phyloP scores from a whole-genome alignment of 768 basidiomycete genomes.

The Calocera viscosa region DNA sequence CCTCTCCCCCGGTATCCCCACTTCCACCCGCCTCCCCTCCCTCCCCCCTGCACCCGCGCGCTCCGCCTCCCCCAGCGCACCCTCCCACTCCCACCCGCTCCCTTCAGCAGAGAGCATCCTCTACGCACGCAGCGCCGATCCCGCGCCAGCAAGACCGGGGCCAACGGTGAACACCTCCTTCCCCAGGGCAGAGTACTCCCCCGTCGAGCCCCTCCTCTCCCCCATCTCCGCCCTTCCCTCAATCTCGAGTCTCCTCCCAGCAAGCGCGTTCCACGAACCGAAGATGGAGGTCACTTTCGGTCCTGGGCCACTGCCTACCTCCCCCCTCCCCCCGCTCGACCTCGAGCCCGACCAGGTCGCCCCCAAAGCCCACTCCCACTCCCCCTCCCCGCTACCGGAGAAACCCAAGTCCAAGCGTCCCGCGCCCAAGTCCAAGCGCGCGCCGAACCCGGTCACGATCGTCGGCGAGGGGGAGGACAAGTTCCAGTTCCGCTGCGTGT shows the following conservation, averaged over 20 bases:
- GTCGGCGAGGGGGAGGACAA: neutral
- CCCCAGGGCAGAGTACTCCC: too few species aligned
- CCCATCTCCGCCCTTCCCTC: neutral
- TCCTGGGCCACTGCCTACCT: neutral
- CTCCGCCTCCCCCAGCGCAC: too few species aligned
- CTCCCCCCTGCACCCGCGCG: too few species aligned
- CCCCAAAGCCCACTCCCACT: neutral
- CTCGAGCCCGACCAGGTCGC: neutral
- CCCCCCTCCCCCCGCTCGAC: neutral
- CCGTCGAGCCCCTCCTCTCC: neutral
- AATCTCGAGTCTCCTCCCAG: neutral
- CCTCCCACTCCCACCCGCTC: too few species aligned
- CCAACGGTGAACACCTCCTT: too few species aligned
- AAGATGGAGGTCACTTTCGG: slow-evolving; percentile 3
- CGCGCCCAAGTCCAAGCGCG: neutral
- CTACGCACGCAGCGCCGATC: too few species aligned
- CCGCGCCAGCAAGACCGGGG: too few species aligned
- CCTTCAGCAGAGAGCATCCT: too few species aligned
- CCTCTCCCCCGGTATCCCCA: too few species aligned
- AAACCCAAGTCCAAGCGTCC: neutral
- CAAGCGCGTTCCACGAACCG: neutral
- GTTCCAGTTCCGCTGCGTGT: neutral
- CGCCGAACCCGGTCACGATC: neutral
- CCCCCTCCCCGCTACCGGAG: neutral
- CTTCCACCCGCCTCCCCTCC: too few species aligned